phyloP scores from a whole-genome alignment of 192 early-diverging fungal genomes.

The Gonapodya sp. region DNA sequence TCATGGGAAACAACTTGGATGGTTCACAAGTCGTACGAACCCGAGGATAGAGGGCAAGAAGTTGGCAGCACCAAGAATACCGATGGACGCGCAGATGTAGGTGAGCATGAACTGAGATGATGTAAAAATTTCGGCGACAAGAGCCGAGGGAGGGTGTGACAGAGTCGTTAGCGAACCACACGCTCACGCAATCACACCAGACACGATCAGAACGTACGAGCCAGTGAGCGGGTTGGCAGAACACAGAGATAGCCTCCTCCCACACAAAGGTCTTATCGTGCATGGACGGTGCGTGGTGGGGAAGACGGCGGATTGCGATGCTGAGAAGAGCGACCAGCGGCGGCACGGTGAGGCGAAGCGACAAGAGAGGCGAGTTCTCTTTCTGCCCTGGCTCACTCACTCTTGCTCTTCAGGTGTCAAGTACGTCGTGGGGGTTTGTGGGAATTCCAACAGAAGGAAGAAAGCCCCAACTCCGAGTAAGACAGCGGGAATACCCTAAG shows the following conservation, averaged over 20 bases:
- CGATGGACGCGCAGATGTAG: neutral
- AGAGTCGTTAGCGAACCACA: too few relatives aligned
- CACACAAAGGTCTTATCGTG: neutral
- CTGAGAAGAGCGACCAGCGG: neutral
- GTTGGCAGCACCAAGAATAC: neutral
- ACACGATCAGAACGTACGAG: conserved; percentile 16
- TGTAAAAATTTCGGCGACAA: too few relatives aligned
- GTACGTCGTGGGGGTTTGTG: neutral
- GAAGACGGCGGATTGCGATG: conserved; percentile 7
- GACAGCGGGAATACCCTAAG: conserved; percentile 2
- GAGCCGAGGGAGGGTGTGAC: too few relatives aligned
- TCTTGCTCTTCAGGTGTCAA: neutral
- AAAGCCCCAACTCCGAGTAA: neutral
- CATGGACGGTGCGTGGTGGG: neutral
- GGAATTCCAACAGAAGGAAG: conserved; percentile 1
- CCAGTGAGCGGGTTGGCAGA: neutral
- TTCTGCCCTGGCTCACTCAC: neutral
- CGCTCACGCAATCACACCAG: neutral
- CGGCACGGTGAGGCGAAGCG: too few relatives aligned
- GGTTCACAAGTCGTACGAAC: neutral
- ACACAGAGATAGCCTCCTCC: neutral
- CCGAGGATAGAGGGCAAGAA: neutral
- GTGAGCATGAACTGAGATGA: neutral
- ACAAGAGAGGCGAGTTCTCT: neutral
- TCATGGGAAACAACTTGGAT: too few relatives aligned